Conservation (phyloP, 805 yeast genomes). For the Candida montana region DNA sequence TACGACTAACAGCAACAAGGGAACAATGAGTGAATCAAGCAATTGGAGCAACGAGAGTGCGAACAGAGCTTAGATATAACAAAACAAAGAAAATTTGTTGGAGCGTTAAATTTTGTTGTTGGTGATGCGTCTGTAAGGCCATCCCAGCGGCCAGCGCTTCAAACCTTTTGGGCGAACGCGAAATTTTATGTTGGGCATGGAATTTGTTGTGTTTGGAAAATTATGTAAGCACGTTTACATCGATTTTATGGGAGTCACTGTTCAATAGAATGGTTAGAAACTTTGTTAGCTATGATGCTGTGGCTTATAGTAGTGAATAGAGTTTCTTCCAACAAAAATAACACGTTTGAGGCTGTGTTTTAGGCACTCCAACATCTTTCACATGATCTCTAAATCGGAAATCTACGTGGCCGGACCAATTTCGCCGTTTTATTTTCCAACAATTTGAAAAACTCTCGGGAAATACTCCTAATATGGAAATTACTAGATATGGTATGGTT, state of each 20-base stretch:
- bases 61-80: slow-evolving; percentile 4
- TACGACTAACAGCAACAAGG: slow-evolving; percentile 1
- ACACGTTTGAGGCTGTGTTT: background rate
- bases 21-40: slow-evolving; percentile 1
- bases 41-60: slow-evolving; percentile 1
- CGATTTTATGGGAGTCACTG: too few species aligned
- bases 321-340: too few species aligned
- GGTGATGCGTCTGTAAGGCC: background rate
- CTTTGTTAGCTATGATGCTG: too few species aligned
- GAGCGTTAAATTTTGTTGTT: slow-evolving; percentile 3
- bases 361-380: too few species aligned
- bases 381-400: too few species aligned
- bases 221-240: slow-evolving; percentile 1
- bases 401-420: background rate
- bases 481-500: background rate
- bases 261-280: background rate
- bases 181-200: slow-evolving; percentile 10
- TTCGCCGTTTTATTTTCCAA: too few species aligned
- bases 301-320: too few species aligned
- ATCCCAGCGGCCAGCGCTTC: background rate
- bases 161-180: slow-evolving; percentile 2
- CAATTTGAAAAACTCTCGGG: background rate
- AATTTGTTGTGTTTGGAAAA: slow-evolving; percentile 3
- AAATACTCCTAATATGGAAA: background rate
- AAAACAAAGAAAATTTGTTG: slow-evolving; percentile 4